Evolutionary conservation across 2,329 filamentous ascomycete species (phyloP).

Genomic region (Calonectria honghensis): DNA sequence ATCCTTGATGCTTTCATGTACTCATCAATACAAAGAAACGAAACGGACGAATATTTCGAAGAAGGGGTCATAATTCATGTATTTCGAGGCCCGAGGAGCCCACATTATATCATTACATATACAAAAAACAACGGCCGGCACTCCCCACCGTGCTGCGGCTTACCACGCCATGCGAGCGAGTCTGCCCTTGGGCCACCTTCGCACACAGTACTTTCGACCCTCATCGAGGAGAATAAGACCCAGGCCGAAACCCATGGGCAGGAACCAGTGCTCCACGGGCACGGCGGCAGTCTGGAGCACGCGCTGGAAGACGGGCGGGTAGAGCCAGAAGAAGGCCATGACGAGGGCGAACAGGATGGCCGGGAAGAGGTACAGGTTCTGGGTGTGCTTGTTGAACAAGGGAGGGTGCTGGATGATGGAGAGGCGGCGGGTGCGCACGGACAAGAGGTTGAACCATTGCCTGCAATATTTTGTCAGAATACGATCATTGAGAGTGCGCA

Average conservation of each 20-base stretch:
- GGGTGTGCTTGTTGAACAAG: slow-evolving; percentile 76
- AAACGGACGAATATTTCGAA: not conserved
- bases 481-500: slow-evolving; percentile 4
- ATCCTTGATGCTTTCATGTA: slow-evolving; percentile 34
- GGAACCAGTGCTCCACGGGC: slow-evolving; percentile 84
- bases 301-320: slow-evolving; percentile 79
- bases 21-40: slow-evolving; percentile 15
- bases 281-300: slow-evolving; percentile 77
- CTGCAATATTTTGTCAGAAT: slow-evolving; percentile 42
- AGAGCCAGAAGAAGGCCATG: slow-evolving; percentile 82
- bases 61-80: slow-evolving; percentile 27
- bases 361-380: slow-evolving; percentile 82
- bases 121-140: slow-evolving; percentile 21
- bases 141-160: slow-evolving; percentile 4
- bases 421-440: slow-evolving; percentile 78
- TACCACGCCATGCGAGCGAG: slow-evolving; percentile 42
- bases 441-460: slow-evolving; percentile 85
- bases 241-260: slow-evolving; percentile 82
- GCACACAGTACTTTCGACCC: slow-evolving; percentile 43
- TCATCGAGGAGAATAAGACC: slow-evolving; percentile 42
- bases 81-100: slow-evolving; percentile 29
- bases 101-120: slow-evolving; percentile 10
- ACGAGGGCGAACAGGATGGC: slow-evolving; percentile 81
- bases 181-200: slow-evolving; percentile 40
- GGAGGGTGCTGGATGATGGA: slow-evolving; percentile 85